These are phyloP conservation scores for Rhynchospora tenuis DNA, from an alignment of 176 grass and related monocot species.

Conservation along the genomic window DNA sequence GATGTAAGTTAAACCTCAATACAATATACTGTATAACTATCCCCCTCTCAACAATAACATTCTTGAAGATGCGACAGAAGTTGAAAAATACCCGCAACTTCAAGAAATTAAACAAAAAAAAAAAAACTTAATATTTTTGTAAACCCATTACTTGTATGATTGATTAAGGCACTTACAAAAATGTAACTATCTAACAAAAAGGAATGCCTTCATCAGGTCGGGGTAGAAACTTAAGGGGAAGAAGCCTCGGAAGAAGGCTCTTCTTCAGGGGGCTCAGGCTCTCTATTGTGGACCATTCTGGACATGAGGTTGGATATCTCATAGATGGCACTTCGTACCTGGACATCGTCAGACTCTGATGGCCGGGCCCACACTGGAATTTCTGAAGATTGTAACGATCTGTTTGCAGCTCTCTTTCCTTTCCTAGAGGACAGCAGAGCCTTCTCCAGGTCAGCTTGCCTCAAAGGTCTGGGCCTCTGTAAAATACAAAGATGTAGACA, in stretches of 20 bases:
- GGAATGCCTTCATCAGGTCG: not conserved
- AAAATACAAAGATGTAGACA: not conserved
- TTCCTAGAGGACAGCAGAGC: constrained; percentile 73
- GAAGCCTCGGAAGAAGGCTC: constrained; percentile 30
- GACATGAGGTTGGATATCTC: constrained; percentile 98
- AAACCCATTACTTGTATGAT: not conserved
- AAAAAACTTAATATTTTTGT: not conserved
- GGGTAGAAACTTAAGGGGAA: constrained; percentile 44
- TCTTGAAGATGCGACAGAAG: not conserved
- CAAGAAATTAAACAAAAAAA: not conserved
- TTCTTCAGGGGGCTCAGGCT: constrained; percentile 46
- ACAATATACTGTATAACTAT: not conserved
- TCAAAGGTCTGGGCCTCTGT: constrained; percentile 70
- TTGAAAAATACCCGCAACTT: constrained; percentile 1
- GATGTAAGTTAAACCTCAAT: not conserved
- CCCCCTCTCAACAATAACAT: not conserved
- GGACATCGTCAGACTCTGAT: constrained; percentile 63
- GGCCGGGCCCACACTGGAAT: constrained; percentile 52
- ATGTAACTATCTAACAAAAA: not conserved
- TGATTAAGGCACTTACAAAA: not conserved
- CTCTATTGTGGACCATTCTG: constrained; percentile 70
- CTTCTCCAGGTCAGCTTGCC: constrained; percentile 66
- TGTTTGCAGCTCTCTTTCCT: constrained; percentile 36
- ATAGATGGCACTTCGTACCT: constrained; percentile 79
- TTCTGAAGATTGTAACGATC: constrained; percentile 16